phyloP scores from a whole-genome alignment of 352 stramenopile genomes.

The Phytopythium ostracodes region DNA sequence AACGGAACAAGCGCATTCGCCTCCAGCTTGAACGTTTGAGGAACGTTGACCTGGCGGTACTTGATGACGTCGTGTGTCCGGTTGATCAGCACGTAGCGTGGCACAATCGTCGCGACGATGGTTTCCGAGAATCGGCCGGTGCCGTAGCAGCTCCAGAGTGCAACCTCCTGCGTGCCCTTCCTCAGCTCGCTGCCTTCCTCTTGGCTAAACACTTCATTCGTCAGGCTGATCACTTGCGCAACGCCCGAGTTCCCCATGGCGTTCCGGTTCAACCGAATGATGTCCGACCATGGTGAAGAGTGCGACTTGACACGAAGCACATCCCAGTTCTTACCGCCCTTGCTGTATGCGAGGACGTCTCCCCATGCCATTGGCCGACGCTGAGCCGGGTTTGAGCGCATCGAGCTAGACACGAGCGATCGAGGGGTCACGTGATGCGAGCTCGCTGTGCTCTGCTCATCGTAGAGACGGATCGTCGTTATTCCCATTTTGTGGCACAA shows the following conservation, averaged over 20 bases:
- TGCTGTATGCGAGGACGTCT: conserved; percentile 72
- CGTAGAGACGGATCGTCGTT: conserved; percentile 85
- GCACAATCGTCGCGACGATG: conserved; percentile 83
- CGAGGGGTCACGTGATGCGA: conserved; percentile 76
- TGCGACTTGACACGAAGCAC: conserved; percentile 75
- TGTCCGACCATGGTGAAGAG: conserved; percentile 77
- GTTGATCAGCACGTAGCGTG: conserved; percentile 87
- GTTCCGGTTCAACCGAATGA: conserved; percentile 83
- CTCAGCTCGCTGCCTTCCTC: conserved; percentile 59
- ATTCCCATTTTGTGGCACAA: conserved; percentile 85
- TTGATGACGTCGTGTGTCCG: conserved; percentile 80
- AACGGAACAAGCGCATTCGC: conserved; percentile 80
- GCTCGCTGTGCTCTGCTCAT: conserved; percentile 83
- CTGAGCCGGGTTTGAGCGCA: conserved; percentile 75
- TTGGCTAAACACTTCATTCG: conserved; percentile 56
- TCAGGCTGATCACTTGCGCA: conserved; percentile 81
- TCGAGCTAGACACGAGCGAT: conserved; percentile 67
- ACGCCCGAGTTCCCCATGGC: conserved; percentile 87
- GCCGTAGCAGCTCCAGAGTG: conserved; percentile 83
- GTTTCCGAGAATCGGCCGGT: conserved; percentile 81
- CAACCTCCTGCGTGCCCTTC: conserved; percentile 73
- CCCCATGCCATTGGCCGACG: conserved; percentile 74
- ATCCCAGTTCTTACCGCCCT: conserved; percentile 78
- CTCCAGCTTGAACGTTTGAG: conserved; percentile 65
- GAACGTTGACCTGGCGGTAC: conserved; percentile 75